phyloP scores from a whole-genome alignment of 2,329 filamentous ascomycete genomes.

The Nemania sp. region DNA sequence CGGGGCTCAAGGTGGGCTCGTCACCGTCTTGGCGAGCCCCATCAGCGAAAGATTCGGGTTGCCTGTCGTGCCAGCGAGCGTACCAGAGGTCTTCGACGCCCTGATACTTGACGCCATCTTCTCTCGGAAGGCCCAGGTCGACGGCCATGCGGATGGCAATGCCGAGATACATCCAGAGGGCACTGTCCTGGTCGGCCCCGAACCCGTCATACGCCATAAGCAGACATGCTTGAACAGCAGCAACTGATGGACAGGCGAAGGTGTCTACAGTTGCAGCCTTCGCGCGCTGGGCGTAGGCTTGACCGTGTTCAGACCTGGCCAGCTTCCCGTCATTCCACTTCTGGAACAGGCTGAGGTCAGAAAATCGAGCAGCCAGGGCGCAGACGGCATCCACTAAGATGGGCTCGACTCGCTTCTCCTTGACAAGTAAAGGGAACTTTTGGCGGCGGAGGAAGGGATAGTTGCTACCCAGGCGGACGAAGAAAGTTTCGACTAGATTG shows the following conservation, averaged over 20 bases:
- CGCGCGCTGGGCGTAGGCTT: conserved; percentile 78
- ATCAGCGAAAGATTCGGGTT: conserved; percentile 21
- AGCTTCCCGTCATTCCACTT: conserved; percentile 53
- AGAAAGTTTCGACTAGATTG: conserved; percentile 78
- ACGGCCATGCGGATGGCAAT: conserved; percentile 83
- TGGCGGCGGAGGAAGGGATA: conserved; percentile 79
- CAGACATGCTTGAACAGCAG: conserved; percentile 80
- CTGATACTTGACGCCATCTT: conserved; percentile 70
- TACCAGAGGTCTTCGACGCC: conserved; percentile 57
- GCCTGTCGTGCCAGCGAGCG: conserved; percentile 48
- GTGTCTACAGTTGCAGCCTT: conserved; percentile 82
- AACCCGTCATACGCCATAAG: conserved; percentile 89
- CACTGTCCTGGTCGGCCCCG: conserved; percentile 84
- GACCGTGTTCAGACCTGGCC: conserved; percentile 69
- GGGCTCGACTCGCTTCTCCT: conserved; percentile 78
- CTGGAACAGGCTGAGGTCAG: conserved; percentile 59
- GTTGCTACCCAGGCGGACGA: conserved; percentile 79
- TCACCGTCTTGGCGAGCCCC: conserved; percentile 47
- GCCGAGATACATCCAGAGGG: conserved; percentile 91
- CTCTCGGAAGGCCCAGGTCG: conserved; percentile 79
- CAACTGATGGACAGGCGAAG: conserved; percentile 79
- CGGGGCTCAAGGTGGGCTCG: conserved; percentile 46
- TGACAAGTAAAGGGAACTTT: conserved; percentile 73
- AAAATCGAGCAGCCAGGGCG: conserved; percentile 80
- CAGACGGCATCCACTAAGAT: conserved; percentile 88